Conservation (phyloP, 257 asterid genomes). For the Thymus quinquecostatus region DNA sequence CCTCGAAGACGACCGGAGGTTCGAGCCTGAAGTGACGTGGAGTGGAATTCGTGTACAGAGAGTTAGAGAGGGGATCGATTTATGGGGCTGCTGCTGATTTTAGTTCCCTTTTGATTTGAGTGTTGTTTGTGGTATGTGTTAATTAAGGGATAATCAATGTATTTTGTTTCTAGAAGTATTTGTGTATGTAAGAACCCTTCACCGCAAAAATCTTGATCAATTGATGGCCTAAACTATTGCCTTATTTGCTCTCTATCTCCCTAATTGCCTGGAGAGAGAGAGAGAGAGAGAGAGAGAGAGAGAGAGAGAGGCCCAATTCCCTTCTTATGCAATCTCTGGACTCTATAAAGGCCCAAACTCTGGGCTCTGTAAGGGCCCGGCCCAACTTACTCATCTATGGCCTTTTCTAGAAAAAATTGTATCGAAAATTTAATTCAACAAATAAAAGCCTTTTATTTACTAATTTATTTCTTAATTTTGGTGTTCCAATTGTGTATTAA, state of each 20-base stretch:
- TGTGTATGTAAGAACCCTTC: conserved; percentile 20
- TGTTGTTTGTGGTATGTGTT: conserved; percentile 23
- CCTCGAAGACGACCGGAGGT: conserved; percentile 51
- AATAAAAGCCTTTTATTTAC: no score
- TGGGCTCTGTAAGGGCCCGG: not conserved
- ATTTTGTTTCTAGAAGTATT: conserved; percentile 26
- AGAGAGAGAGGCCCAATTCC: not conserved
- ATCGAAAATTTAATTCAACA: no score
- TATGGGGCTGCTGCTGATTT: not conserved
- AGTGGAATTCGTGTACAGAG: conserved; percentile 24
- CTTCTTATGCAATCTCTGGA: not conserved
- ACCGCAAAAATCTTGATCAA: conserved; percentile 3
- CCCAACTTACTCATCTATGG: no score
- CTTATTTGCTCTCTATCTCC: no score
- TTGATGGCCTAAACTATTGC: not conserved
- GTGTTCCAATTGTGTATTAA: conserved; percentile 3
- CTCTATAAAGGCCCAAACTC: not conserved
- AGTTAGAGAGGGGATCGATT: not conserved
- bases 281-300: not conserved
- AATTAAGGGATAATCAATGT: not conserved
- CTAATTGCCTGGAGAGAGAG: no score
- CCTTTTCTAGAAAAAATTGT: no score
- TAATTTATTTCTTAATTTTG: not conserved
- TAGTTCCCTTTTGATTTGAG: conserved; percentile 24
- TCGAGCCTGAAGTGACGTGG: conserved; percentile 41